These are phyloP conservation scores for Fraxinus sp. DNA, from an alignment of 305 asterid species.

Conservation along the genomic window DNA sequence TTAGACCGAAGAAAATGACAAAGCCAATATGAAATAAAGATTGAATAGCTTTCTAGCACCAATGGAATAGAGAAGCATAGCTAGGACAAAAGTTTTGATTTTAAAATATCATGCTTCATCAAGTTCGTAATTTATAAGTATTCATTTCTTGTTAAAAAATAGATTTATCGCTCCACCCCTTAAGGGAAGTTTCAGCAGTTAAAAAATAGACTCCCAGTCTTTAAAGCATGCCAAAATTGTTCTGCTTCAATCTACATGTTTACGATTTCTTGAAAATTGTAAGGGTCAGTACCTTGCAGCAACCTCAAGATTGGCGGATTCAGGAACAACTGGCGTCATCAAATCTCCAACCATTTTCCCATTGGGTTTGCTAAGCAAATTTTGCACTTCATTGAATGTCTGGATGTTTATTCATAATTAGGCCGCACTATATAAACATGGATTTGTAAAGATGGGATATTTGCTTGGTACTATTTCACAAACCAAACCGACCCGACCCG, in stretches of 20 bases:
- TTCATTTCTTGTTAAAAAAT: background rate
- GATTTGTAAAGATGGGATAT: background rate
- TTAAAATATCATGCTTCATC: background rate
- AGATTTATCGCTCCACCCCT: background rate
- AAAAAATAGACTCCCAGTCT: background rate
- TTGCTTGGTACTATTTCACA: too few species aligned
- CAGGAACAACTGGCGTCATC: conserved; percentile 44
- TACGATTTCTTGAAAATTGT: background rate
- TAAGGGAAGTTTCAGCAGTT: background rate
- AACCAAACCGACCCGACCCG: too few species aligned
- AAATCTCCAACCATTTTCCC: conserved; percentile 37
- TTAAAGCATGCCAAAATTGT: conserved; percentile 6
- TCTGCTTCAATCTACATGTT: background rate
- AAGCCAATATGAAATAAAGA: background rate
- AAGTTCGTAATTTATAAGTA: background rate
- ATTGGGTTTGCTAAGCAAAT: conserved; percentile 66
- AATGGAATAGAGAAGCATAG: background rate
- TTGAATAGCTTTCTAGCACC: background rate
- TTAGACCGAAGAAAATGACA: background rate
- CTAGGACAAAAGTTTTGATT: background rate
- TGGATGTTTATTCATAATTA: conserved; percentile 18
- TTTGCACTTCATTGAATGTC: conserved; percentile 69
- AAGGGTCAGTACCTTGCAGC: conserved; percentile 60
- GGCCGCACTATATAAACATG: background rate
- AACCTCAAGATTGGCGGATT: conserved; percentile 88